Percentiles rank a stretch among this genome's conserved stretches.
phyloP scores from a whole-genome alignment of 2,329 filamentous ascomycete genomes.

The Xylaria sp. region DNA sequence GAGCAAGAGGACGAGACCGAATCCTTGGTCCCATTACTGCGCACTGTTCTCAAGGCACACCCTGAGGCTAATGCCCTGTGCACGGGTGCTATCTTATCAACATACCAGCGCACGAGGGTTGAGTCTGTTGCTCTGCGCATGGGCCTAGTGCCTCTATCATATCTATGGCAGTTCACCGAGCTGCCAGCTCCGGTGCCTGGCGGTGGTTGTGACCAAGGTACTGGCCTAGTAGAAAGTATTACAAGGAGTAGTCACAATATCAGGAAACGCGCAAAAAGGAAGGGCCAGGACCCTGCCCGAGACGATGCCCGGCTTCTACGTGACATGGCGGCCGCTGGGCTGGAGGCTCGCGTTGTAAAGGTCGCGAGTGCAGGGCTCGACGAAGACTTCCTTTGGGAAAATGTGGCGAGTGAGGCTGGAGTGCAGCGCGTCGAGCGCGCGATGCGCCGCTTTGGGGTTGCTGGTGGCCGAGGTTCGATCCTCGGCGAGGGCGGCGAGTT shows the following conservation, averaged over 20 bases:
- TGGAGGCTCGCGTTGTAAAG: slow-evolving; percentile 94
- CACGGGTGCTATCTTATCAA: slow-evolving; percentile 91
- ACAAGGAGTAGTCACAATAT: slow-evolving; percentile 49
- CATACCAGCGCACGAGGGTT: slow-evolving; percentile 95
- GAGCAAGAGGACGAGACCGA: slow-evolving; percentile 81
- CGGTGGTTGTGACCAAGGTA: slow-evolving; percentile 9
- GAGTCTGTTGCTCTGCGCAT: slow-evolving; percentile 89
- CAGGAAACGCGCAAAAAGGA: slow-evolving; percentile 10
- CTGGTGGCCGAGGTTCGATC: slow-evolving; percentile 72
- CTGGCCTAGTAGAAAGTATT: slow-evolving; percentile 15
- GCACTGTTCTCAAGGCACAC: slow-evolving; percentile 71
- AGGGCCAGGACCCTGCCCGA: slow-evolving; percentile 4
- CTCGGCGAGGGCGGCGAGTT: slow-evolving; percentile 96
- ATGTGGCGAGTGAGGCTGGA: slow-evolving; percentile 71
- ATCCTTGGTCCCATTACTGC: slow-evolving; percentile 81
- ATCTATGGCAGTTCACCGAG: slow-evolving; percentile 89
- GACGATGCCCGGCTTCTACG: slow-evolving; percentile 72
- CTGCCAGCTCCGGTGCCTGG: slow-evolving; percentile 53
- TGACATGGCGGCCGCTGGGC: slow-evolving; percentile 81
- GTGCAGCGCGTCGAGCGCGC: slow-evolving; percentile 62
- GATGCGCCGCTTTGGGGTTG: slow-evolving; percentile 73
- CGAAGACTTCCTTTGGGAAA: slow-evolving; percentile 81
- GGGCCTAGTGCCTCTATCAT: slow-evolving; percentile 84
- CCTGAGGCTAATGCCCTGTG: slow-evolving; percentile 87
- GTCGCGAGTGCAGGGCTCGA: slow-evolving; percentile 91